Base-by-base conservation (phyloP, 371 early-diverging fungal species). In the Haplosporangium sp. region DNA sequence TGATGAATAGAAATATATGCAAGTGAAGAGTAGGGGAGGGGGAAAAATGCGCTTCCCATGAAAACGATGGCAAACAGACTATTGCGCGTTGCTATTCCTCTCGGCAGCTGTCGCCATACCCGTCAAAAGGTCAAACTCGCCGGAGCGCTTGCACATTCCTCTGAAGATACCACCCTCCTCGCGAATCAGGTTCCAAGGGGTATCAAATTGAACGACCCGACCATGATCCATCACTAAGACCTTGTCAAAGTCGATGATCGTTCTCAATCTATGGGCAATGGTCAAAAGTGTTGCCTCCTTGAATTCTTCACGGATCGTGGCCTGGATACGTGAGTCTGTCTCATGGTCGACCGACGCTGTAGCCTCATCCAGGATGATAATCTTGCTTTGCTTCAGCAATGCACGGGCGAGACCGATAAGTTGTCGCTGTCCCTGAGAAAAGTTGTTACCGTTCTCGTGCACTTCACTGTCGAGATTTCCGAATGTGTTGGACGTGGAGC, bases 341-440 rank as follows among this genome's bases (percentile, higher is more conserved):
- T 83, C 83, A 62, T 83, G 83, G 67, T 95, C 96, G 10, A 95
- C 90, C 1, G 89, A 89, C 0, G 94, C 88, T 0, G 95, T 95
- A 1, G 95, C 93, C 80, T 95, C 95, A 71, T 97, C 96, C 83
- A 97, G 81, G 47, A 97, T 86, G 47, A 96, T 93, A 59, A 93
- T 84, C 57, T 88, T 67, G 12, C 92, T 87, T 59, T 89, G 87
- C 69, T 90, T 88, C 42, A 96, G 82, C 53, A 96, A 80, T 4
- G 96, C 95, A 59, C 97, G 90, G 1, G 95, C 94, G 20, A 97
- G 81, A 13, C 93, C 90, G 69, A 98, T 90, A 74, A 96, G 83
- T 83, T 97, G 97, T 20, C 93, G 86, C 69, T 97, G 94, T 2
- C 98, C 98, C 45, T 95, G 90, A 13, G 93, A 93, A 81, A 95